Percentiles rank a stretch among this genome's conserved stretches.
These are phyloP conservation scores for Steccherinum ochraceum DNA, from an alignment of 768 basidiomycete genomes.

Conservation along the genomic window DNA sequence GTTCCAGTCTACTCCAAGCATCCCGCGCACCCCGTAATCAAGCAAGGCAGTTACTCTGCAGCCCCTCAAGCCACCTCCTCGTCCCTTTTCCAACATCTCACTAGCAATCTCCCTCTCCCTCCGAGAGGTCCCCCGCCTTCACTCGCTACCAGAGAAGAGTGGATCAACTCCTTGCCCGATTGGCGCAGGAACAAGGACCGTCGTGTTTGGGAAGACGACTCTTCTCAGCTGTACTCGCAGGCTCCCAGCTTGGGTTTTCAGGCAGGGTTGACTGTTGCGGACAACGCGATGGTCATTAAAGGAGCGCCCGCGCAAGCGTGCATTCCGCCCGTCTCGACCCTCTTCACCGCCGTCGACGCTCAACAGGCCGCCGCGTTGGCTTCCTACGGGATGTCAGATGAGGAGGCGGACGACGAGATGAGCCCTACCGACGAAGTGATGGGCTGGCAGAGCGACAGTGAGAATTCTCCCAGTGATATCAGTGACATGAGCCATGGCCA, in stretches of 20 bases:
- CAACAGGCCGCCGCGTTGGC: slow-evolving; percentile 1
- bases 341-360: slow-evolving; percentile 13
- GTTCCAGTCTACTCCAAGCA: slow-evolving; percentile 58
- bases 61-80: slow-evolving; percentile 33
- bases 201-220: slow-evolving; percentile 58
- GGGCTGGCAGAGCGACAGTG: slow-evolving; percentile 25
- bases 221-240: slow-evolving; percentile 19
- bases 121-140: slow-evolving; percentile 59
- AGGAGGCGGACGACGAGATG: slow-evolving; percentile 41
- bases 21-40: slow-evolving; percentile 60
- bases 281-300: slow-evolving; percentile 78
- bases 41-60: slow-evolving; percentile 29
- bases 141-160: slow-evolving; percentile 63
- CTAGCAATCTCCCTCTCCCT: slow-evolving; percentile 52
- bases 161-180: slow-evolving; percentile 64
- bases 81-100: slow-evolving; percentile 46
- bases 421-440: slow-evolving; percentile 28
- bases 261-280: slow-evolving; percentile 71
- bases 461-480: slow-evolving; percentile 29
- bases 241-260: slow-evolving; percentile 52
- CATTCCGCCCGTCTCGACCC: slow-evolving; percentile 62
- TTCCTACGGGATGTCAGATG: slow-evolving; percentile 19
- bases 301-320: slow-evolving; percentile 79
- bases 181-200: slow-evolving; percentile 67
- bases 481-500: slow-evolving; percentile 21